Evolutionary conservation across 164 flowering plant species (phyloP), one percentile per base, ranked within the genome.

Genomic region (Sextonia rubra): DNA sequence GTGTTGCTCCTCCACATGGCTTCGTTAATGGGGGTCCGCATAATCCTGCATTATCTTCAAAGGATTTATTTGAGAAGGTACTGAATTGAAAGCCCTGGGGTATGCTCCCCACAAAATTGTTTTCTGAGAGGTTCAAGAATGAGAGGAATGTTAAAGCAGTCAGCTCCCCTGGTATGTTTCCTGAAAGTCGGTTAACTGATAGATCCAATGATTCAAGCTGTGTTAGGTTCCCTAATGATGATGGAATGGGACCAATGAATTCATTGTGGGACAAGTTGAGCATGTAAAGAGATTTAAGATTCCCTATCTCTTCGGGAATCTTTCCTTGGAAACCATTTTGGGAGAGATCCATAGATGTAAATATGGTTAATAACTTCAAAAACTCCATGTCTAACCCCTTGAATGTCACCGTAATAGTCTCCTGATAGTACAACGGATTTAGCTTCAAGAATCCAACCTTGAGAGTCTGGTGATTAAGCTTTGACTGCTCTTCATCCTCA

Each of bases 131-230:
- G 49, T 78, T 71, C 66, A 78, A 30, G 11, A 68, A 24, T 5
- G 72, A 56, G 3, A 74, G 80, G 32, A 77, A 77, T 0, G 61
- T 69, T 27, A 77, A 49, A 2, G 25, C 22, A 14, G 66, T 5
- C 29, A 77, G 67, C 58, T 73, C 37, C 60, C 2, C 11, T 29
- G 80, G 76, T 44, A 77, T 77, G 30, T 18, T 68, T 48, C 76
- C 80, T 3, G 49, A 22, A 3, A 78, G 37, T 6, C 30, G 1
- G 65, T 74, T 78, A 12, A 12, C 4, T 2, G 80, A 78, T 27
- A 78, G 68, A 48, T 79, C 73, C 12, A 75, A 25, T 4, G 69
- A 68, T 24, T 75, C 67, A 0, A 79, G 71, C 29, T 30, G 0
- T 2, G 0, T 12, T 3, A 75, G 47, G 5, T 74, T 71, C 3